Base-by-base conservation (phyloP, 225 moss, liverwort and hornwort species). In the Antitrichia curtipendula region DNA sequence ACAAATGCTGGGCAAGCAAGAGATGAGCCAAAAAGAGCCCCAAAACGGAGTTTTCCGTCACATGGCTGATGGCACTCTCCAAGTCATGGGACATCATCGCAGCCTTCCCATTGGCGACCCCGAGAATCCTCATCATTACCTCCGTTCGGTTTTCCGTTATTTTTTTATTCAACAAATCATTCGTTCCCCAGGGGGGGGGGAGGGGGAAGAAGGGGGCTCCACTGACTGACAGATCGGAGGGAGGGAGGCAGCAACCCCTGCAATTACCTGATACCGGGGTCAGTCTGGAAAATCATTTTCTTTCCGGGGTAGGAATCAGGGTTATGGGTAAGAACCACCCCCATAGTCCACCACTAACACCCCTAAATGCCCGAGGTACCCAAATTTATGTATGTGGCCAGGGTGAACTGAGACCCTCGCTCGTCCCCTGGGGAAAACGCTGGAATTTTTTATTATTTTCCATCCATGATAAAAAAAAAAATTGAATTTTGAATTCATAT, bases 21-120 rank as follows among this genome's bases (percentile, higher is more conserved):
- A 49, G 47, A 82, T 9, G 78, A 82, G 88, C 82, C 86, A 82
- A 82, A 88, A 86, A 63, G 38, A 73, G 59, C 89, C 75, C 74
- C 43, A 80, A 50, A 50, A 74, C 83, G 23, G n/a, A n/a, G n/a
- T n/a, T n/a, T n/a, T n/a, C n/a, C 21, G 40, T 86, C 91, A 91
- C 91, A 91, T 89, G 89, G 50, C 50, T 50, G 49, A 49, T 49
- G 49, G 61, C 72, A 15, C 63, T 6, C 80, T 47, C 75, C 28
- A 1, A 23, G 84, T 91, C 91, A 87, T 91, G 91, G 64, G 38
- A 84, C 86, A 89, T 91, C 89, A 91, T 91, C 2, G 47, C 1
- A 2, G 81, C 70, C 60, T 62, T 20, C 47, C 75, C 19, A 91
- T 91, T 91, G 89, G 91, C 75, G 40, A 45, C n/a, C 61, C 32